Evolutionary conservation across 768 basidiomycete species (phyloP), one percentile per base, ranked within the genome.

Genomic region (Termitomyces sp.): DNA sequence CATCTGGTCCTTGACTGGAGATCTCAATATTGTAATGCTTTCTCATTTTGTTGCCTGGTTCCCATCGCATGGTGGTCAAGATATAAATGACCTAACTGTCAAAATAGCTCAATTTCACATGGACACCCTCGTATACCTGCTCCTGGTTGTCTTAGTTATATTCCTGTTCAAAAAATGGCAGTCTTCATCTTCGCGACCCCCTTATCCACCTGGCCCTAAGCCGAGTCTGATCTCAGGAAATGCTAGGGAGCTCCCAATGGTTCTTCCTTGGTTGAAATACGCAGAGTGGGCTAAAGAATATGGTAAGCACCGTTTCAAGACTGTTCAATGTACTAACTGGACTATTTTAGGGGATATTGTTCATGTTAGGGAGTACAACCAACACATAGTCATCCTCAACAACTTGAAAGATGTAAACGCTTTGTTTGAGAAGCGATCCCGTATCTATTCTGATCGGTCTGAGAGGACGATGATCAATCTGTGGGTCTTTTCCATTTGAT

Each of bases 351-450:
- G 28, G 28, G 28, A 28, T 28, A 28, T 28, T 4, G 28, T 28
- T 28, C 28, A 28, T 28, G 28, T 28, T 28, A 28, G 28, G 28
- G 28, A 2, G 28, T 28, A 28, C 28, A 28, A 28, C 4, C 28
- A 28, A 28, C 28, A 28, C 28, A 28, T 28, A 28, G 28, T 28
- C 28, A 28, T 28, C 4, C 28, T 28, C 28, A 28, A 28, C 4
- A 28, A 28, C 28, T 28, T 63, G 20, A 61, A 67, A 59, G 65
- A 65, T 24, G 66, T 61, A 1, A 59, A 61, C 20, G 70, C 69
- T 20, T 66, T 75, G 22, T 58, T 73, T 18, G 35, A 11, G 35
- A 36, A 8, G 7, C 28, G 28, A 28, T 28, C 28, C 28, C 28
- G 28, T 4, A 28, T 28, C 4, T 28, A 28, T 28, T 28, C 28